Evolutionary conservation across 2,329 filamentous ascomycete species (phyloP).

Genomic region (Xylariaceae sp.): DNA sequence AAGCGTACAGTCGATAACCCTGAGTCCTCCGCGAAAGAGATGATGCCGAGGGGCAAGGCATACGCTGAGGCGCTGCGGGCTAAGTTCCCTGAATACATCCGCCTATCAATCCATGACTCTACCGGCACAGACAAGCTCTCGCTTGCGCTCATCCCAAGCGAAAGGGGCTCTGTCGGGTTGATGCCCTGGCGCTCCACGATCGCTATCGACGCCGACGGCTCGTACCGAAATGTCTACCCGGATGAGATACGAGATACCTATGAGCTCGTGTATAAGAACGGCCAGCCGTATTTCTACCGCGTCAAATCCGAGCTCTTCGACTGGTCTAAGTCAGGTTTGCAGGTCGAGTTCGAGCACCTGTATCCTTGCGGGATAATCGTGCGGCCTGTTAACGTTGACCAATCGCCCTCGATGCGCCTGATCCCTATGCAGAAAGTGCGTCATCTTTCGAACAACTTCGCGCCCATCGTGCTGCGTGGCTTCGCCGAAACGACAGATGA

Average conservation of each 20-base stretch:
- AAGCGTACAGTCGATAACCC: background rate
- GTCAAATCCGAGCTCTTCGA: slow-evolving; percentile 33
- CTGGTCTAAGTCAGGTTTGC: background rate
- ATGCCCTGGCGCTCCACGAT: slow-evolving; percentile 52
- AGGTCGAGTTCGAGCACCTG: background rate
- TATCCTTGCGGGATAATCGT: slow-evolving; percentile 3
- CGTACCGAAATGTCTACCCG: slow-evolving; percentile 35
- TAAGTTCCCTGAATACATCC: slow-evolving; percentile 41
- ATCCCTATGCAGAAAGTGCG: slow-evolving; percentile 8
- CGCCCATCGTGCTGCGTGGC: slow-evolving; percentile 6
- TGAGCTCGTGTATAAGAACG: slow-evolving; percentile 44
- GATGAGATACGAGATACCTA: slow-evolving; percentile 38
- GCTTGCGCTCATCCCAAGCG: slow-evolving; percentile 43
- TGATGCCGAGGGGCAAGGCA: slow-evolving; percentile 48
- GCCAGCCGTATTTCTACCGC: slow-evolving; percentile 44
- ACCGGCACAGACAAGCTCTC: slow-evolving; percentile 45
- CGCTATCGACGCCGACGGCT: slow-evolving; percentile 39
- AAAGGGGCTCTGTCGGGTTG: slow-evolving; percentile 35
- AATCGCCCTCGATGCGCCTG: slow-evolving; percentile 4
- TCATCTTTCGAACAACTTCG: slow-evolving; percentile 6
- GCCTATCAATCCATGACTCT: slow-evolving; percentile 52
- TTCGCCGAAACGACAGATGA: slow-evolving; percentile 5
- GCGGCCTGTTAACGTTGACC: slow-evolving; percentile 1
- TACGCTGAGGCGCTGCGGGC: slow-evolving; percentile 1
- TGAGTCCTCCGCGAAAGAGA: slow-evolving; percentile 29